Percentiles rank a stretch among this genome's conserved stretches.
phyloP scores from a whole-genome alignment of 306 rosid species.

The Cucurbita moschata region DNA sequence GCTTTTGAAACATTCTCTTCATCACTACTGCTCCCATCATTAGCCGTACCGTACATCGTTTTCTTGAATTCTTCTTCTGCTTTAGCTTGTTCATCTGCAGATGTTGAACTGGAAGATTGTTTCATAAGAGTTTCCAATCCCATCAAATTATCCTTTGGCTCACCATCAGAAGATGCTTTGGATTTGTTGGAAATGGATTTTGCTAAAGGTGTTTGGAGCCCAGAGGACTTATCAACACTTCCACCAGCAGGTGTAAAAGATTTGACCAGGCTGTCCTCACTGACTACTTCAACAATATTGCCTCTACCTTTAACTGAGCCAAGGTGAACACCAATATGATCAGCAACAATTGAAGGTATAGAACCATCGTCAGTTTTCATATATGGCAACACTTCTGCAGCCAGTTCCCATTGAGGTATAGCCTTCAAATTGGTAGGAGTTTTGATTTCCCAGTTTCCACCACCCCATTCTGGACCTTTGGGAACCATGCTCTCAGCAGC shows the following conservation, averaged over 20 bases:
- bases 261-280: conserved; percentile 80
- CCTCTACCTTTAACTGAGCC: conserved; percentile 92
- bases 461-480: conserved; percentile 98
- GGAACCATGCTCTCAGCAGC: conserved; percentile 99
- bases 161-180: conserved; percentile 36
- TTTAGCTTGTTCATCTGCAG: conserved; percentile 75
- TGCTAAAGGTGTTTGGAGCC: conserved; percentile 28
- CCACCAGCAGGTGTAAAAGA: conserved; percentile 31
- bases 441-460: conserved; percentile 99
- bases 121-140: conserved; percentile 53
- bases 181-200: conserved; percentile 27
- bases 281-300: conserved; percentile 83
- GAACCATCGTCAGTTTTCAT: conserved; percentile 90
- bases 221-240: conserved; percentile 34
- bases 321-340: conserved; percentile 87
- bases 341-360: conserved; percentile 76
- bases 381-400: conserved; percentile 90
- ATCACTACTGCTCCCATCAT: conserved; percentile 87
- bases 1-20: conserved; percentile 80
- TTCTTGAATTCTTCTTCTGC: conserved; percentile 96
- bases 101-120: conserved; percentile 37
- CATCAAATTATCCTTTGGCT: conserved; percentile 38
- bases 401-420: conserved; percentile 96
- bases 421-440: conserved; percentile 77
- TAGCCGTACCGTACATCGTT: conserved; percentile 70